Base-by-base conservation (phyloP, 345 rosid genomes). In the Heritiera littoralis region DNA sequence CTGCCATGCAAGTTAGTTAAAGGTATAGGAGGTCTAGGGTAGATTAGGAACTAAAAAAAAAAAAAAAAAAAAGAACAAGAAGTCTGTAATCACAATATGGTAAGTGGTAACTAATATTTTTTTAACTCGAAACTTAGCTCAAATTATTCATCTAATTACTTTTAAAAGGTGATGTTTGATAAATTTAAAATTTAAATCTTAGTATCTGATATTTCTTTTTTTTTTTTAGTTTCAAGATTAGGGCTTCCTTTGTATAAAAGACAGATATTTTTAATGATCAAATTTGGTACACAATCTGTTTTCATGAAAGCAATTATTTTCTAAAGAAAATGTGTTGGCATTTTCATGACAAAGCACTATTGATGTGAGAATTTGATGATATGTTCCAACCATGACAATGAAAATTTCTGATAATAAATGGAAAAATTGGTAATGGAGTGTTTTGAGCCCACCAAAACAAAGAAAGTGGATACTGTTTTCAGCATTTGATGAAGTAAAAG, bases 291-390 rank as follows among this genome's bases (percentile, higher is more conserved):
- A 48, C 58, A 70, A 70, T 48, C 10, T 48, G n/a, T 58, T 55
- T 40, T 40, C 9, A 74, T n/a, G 5, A 74, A 43, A 55, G 7
- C 66, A 20, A 40, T 38, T 58, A 74, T 20, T 74, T n/a, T 10
- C 38, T 46, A 60, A 54, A 80, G 46, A 43, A 61, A 68, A 72
- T 72, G 74, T 82, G 85, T 60, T 72, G 84, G 72, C 81, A 68
- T 46, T 51, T 48, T 74, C 20, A 52, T 56, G 82, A 68, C 75
- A 54, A 38, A 48, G 75, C 38, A 30, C 28, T 56, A n/a, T 77
- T 74, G 80, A 64, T 67, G 60, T 70, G 76, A 45, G 79, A 60
- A 63, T 55, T 70, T 75, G 84, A 80, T 76, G 80, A 66, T 35
- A 79, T 14, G 15, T 52, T 71, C 30, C 70, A 52, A 52, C 68